A percentile compares a stretch with the other conserved stretches of the same genome.
Conservation (phyloP, 164 flowering plant species). For the Pachysandra terminalis region DNA sequence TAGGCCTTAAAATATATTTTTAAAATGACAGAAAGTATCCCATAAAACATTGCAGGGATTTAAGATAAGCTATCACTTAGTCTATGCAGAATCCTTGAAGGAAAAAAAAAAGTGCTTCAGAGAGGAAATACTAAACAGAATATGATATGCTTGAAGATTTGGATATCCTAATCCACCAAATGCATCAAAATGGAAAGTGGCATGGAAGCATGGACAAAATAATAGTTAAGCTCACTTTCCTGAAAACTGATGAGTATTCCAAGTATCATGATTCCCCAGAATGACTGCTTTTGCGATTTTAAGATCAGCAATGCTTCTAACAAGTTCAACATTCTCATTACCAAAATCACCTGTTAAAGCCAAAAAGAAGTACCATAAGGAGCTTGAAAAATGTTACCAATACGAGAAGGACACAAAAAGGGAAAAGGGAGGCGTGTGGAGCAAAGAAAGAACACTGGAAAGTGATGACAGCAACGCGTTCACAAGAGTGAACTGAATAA, state of each 20-base stretch:
- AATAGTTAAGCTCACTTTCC: slow-evolving; percentile 38
- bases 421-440: neutral
- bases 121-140: neutral
- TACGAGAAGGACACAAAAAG: neutral
- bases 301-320: slow-evolving; percentile 64
- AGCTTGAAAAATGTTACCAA: neutral
- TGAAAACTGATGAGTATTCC: slow-evolving; percentile 60
- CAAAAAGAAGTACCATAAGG: neutral
- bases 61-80: neutral
- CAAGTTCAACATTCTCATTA: slow-evolving; percentile 83
- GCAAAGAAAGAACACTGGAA: neutral
- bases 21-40: neutral
- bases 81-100: neutral
- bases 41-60: neutral
- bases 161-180: neutral
- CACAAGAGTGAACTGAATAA: slow-evolving; percentile 13
- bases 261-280: slow-evolving; percentile 89
- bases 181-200: neutral
- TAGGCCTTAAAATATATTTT: no score
- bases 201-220: neutral
- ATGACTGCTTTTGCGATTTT: slow-evolving; percentile 73
- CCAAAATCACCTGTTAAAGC: slow-evolving; percentile 84
- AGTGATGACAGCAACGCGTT: neutral
- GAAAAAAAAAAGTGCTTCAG: neutral
- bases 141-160: neutral